Evolutionary conservation across 768 basidiomycete genomes (phyloP), one percentile per base, ranked within the genome.

Genomic region (Rhodotorula toruloides): DNA sequence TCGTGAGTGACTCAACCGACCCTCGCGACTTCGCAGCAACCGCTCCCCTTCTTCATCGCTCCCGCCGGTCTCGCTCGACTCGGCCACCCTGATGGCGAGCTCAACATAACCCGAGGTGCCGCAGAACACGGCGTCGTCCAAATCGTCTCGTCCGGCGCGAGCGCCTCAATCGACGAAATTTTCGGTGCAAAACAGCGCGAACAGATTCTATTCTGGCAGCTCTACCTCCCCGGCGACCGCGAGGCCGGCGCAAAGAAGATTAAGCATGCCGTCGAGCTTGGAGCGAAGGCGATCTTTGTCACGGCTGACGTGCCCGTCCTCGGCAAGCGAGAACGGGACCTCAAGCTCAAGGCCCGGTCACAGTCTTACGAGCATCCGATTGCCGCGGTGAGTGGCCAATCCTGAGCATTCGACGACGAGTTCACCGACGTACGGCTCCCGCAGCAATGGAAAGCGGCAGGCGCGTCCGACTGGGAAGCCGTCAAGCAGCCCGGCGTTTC

Each of bases 81-180:
- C 0, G 92, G 91, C 1, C 91, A 97, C 76, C 91, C 91, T 17
- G 65, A 75, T 81, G 91, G 91, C 25, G 91, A 96, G 79, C 79
- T 82, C 36, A 93, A 92, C 76, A 84, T 93, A 63, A 87, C 88
- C 2, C 82, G 81, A 60, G 90, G 85, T 13, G 85, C 86, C 17
- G 84, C 81, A 31, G 79, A 80, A 65, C 82, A 82, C 34, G 84
- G 84, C 34, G 84, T 92, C 64, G 85, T 91, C 37, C 92, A 94
- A 74, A 78, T 80, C n/a, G 81, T 82, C 46, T 77, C 81, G 1
- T 75, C 74, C 62, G 78, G 78, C 61, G 78, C 79, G 2, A 75
- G 74, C 32, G 77, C 77, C 58, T 72, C 75, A 17, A 59, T 80
- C 37, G 77, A 78, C 62, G 80, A 81, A 60, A 79, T 79, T 65